Evolutionary conservation across 2,329 filamentous ascomycete species (phyloP).

Genomic region (Chrysosporium queenslandicum): DNA sequence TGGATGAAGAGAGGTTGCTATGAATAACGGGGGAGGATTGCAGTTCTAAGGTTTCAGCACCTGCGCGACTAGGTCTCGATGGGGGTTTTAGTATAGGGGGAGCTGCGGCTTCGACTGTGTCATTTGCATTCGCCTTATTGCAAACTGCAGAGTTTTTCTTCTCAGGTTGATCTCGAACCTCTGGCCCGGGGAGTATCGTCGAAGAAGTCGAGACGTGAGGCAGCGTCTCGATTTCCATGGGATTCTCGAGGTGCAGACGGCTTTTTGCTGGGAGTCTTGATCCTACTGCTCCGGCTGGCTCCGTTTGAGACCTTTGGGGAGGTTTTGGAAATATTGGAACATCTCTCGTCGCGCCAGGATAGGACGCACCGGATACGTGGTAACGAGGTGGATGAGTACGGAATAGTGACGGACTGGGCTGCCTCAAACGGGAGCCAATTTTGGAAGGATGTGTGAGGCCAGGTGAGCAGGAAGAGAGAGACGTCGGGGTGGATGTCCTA

Average conservation of each 20-base stretch:
- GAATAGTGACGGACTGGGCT: conserved; percentile 30
- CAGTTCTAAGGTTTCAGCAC: conserved; percentile 52
- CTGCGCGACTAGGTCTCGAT: conserved; percentile 57
- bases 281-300: not conserved
- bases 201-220: not conserved
- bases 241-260: not conserved
- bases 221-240: not conserved
- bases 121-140: not conserved
- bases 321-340: conserved; percentile 2
- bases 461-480: conserved; percentile 42
- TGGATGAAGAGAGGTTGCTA: conserved; percentile 45
- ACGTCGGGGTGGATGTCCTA: conserved; percentile 41
- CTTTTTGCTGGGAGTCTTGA: conserved; percentile 30
- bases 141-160: not conserved
- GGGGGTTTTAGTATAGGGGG: conserved; percentile 32
- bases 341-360: conserved; percentile 11
- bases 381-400: conserved; percentile 24
- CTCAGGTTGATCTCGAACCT: not conserved
- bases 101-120: conserved; percentile 17
- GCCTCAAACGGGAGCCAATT: conserved; percentile 27
- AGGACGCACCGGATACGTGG: conserved; percentile 16
- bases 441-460: conserved; percentile 36
- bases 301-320: conserved; percentile 12
- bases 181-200: not conserved
- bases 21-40: conserved; percentile 46